These are phyloP conservation scores for Plasmodium yoelii DNA, from an alignment of 169 alveolate species.

Conservation along the genomic window DNA sequence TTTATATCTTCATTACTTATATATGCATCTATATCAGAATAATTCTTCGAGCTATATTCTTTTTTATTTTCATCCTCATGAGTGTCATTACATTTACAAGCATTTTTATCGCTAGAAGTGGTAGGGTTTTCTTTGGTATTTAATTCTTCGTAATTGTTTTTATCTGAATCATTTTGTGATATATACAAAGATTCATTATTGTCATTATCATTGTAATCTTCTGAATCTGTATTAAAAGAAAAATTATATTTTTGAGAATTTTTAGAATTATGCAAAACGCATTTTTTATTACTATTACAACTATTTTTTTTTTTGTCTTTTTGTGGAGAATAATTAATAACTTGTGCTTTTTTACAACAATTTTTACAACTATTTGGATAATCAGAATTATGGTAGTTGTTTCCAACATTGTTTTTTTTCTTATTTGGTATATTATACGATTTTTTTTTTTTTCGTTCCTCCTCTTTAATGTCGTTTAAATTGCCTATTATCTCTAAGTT, in stretches of 20 bases:
- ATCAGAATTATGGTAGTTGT: neutral
- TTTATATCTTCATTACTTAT: neutral
- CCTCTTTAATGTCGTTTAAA: constrained; percentile 13
- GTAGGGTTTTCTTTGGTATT: neutral
- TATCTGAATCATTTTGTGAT: constrained; percentile 11
- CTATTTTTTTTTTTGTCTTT: constrained; percentile 7
- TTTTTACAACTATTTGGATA: constrained; percentile 11
- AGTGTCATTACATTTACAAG: constrained; percentile 2
- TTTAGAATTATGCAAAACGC: neutral
- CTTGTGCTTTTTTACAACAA: neutral
- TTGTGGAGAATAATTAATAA: constrained; percentile 17
- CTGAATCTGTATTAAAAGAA: constrained; percentile 71
- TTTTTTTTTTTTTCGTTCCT: neutral
- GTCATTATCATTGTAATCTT: constrained; percentile 17
- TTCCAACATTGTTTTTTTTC: neutral
- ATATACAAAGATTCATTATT: constrained; percentile 20
- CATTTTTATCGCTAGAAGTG: neutral
- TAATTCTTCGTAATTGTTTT: constrained; percentile 15
- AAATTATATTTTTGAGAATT: constrained; percentile 22
- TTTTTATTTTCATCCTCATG: constrained; percentile 11
- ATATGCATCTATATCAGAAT: constrained; percentile 2
- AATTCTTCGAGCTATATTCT: neutral
- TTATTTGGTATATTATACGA: neutral
- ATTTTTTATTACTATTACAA: neutral
- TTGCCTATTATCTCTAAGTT: constrained; percentile 9